Percentiles rank a stretch among this genome's conserved stretches.
phyloP scores from a whole-genome alignment of 345 rosid species.

The Gynandropsis gynandra region DNA sequence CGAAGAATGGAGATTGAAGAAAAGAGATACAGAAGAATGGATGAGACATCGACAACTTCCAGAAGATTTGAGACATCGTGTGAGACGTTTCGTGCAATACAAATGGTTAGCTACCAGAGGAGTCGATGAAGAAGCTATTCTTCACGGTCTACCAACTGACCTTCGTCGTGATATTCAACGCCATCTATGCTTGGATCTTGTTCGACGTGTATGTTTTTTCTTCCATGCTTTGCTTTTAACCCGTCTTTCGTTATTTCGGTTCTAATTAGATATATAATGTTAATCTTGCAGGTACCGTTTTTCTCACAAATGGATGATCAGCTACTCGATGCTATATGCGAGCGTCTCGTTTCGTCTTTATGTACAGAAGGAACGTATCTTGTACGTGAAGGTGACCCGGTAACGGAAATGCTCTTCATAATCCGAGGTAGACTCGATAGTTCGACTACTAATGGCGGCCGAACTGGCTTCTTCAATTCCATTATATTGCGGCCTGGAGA shows the following conservation, averaged over 20 bases:
- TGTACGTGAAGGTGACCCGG: constrained; percentile 57
- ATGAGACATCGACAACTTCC: constrained; percentile 95
- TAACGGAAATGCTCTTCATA: constrained; percentile 84
- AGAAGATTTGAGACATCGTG: constrained; percentile 57
- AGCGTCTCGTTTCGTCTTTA: constrained; percentile 28
- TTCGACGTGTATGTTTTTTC: constrained; percentile 58
- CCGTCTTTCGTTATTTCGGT: background rate
- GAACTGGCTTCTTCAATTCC: constrained; percentile 89
- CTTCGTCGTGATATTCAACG: constrained; percentile 85
- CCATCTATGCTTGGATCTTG: constrained; percentile 89
- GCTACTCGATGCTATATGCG: constrained; percentile 91
- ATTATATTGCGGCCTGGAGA: constrained; percentile 79
- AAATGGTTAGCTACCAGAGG: constrained; percentile 93
- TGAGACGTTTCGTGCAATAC: constrained; percentile 67
- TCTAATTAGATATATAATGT: no score
- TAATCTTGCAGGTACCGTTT: constrained; percentile 71
- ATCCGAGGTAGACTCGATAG: constrained; percentile 87
- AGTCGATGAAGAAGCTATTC: constrained; percentile 76
- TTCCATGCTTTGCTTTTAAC: constrained; percentile 3
- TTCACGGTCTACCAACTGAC: constrained; percentile 73
- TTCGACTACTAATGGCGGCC: constrained; percentile 88
- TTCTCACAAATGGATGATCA: constrained; percentile 98
- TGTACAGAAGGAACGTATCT: no score
- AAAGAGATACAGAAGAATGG: constrained; percentile 95
- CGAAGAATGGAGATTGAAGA: constrained; percentile 90